Conservation (phyloP, 2,329 filamentous ascomycete species). For the Neoscytalidium dimidiatum region DNA sequence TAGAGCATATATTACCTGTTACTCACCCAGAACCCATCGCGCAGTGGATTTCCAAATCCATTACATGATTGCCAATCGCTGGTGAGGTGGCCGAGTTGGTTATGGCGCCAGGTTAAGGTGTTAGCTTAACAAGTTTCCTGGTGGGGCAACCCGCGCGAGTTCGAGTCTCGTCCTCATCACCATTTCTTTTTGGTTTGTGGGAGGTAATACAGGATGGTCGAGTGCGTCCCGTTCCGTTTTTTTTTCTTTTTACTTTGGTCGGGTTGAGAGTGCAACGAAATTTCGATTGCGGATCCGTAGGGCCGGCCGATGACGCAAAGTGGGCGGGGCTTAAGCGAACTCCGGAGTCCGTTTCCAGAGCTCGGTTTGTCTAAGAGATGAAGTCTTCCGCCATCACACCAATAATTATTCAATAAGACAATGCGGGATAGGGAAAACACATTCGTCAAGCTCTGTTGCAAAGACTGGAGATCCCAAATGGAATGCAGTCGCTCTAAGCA, state of each 20-base stretch:
- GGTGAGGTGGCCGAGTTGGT: constrained; percentile 15
- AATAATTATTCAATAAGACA: neutral
- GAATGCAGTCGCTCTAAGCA: constrained; percentile 54
- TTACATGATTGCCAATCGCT: neutral
- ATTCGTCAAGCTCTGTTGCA: constrained; percentile 55
- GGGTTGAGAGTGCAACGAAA: no score
- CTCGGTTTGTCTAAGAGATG: no score
- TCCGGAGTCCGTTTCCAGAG: no score
- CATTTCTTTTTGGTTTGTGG: neutral
- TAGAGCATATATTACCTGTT: neutral
- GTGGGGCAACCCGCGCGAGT: constrained; percentile 20
- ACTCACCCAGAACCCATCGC: neutral
- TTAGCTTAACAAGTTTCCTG: constrained; percentile 4
- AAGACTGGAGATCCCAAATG: constrained; percentile 55
- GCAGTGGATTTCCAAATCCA: neutral
- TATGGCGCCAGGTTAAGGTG: constrained; percentile 16
- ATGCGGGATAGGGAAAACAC: constrained; percentile 52
- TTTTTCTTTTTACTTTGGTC: no score
- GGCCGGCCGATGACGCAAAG: no score
- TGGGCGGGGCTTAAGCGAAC: no score
- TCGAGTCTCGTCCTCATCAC: constrained; percentile 18
- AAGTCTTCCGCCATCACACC: neutral
- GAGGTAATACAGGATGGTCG: no score
- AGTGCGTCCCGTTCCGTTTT: no score
- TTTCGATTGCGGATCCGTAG: no score